Conservation (phyloP, 768 basidiomycete genomes). For the Dioszegia hungarica region DNA sequence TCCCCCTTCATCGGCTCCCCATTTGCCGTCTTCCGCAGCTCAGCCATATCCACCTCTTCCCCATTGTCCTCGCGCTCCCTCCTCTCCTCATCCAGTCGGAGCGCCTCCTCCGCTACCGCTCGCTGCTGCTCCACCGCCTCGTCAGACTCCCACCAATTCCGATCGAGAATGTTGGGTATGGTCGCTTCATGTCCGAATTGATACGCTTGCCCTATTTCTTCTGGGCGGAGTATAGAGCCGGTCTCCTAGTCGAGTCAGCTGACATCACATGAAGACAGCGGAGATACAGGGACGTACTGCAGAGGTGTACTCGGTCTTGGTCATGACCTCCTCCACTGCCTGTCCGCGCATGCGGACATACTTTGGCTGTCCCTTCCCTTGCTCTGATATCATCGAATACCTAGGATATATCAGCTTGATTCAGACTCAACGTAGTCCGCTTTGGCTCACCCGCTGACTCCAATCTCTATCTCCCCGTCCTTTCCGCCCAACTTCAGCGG, state of each 20-base stretch:
- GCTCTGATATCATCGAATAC: conserved; percentile 82
- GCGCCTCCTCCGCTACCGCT: conserved; percentile 25
- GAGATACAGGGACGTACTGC: conserved; percentile 54
- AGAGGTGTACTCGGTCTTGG: conserved; percentile 69
- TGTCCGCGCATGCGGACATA: conserved; percentile 75
- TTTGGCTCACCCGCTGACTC: conserved; percentile 47
- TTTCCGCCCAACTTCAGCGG: conserved; percentile 69
- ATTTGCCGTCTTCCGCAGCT: conserved; percentile 16
- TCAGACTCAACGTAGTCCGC: no score
- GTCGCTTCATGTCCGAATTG: conserved; percentile 45
- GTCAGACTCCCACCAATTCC: conserved; percentile 40
- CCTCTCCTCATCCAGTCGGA: conserved; percentile 21
- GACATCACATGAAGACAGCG: neutral
- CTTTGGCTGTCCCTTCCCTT: conserved; percentile 74
- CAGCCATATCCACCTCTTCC: conserved; percentile 39
- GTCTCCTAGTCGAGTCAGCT: conserved; percentile 35
- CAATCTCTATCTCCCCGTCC: conserved; percentile 53
- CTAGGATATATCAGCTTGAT: no score
- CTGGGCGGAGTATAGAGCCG: conserved; percentile 43
- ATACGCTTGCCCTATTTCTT: conserved; percentile 49
- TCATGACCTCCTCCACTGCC: conserved; percentile 70
- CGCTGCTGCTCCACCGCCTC: conserved; percentile 23
- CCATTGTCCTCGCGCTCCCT: conserved; percentile 48
- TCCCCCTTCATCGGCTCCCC: conserved; percentile 15
- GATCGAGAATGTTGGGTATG: conserved; percentile 39